Evolutionary conservation across 768 basidiomycete genomes (phyloP).

Genomic region (Gelatoporia subvermispora): DNA sequence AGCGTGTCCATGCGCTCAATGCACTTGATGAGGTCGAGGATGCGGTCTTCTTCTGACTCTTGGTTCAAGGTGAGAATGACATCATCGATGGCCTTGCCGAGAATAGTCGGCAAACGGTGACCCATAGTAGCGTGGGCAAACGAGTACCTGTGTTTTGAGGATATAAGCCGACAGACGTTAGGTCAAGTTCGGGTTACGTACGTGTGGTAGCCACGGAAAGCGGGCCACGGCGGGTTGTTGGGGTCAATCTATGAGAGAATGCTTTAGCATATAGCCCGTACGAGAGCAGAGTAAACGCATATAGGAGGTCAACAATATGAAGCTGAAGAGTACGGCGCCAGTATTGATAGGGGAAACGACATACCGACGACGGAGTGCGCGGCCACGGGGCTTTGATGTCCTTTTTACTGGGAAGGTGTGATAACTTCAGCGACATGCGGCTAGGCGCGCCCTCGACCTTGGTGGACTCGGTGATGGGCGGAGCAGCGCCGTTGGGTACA

Average conservation of each 20-base stretch:
- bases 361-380: constrained; percentile 64
- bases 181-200: background rate
- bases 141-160: constrained; percentile 55
- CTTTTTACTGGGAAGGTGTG: constrained; percentile 69
- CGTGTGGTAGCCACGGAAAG: constrained; percentile 63
- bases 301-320: background rate
- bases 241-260: constrained; percentile 54
- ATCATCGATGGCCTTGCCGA: constrained; percentile 95
- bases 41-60: constrained; percentile 73
- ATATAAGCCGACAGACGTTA: background rate
- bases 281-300: background rate
- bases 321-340: background rate
- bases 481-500: constrained; percentile 16
- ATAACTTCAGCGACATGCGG: constrained; percentile 66
- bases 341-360: constrained; percentile 20
- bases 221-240: constrained; percentile 81
- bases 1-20: constrained; percentile 88
- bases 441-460: constrained; percentile 33
- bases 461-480: constrained; percentile 14
- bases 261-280: background rate
- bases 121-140: constrained; percentile 95
- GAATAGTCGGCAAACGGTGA: constrained; percentile 89
- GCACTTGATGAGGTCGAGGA: constrained; percentile 80
- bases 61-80: constrained; percentile 84
- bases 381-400: constrained; percentile 71